phyloP scores from a whole-genome alignment of 257 asterid genomes.

The Capsicum baccatum region DNA sequence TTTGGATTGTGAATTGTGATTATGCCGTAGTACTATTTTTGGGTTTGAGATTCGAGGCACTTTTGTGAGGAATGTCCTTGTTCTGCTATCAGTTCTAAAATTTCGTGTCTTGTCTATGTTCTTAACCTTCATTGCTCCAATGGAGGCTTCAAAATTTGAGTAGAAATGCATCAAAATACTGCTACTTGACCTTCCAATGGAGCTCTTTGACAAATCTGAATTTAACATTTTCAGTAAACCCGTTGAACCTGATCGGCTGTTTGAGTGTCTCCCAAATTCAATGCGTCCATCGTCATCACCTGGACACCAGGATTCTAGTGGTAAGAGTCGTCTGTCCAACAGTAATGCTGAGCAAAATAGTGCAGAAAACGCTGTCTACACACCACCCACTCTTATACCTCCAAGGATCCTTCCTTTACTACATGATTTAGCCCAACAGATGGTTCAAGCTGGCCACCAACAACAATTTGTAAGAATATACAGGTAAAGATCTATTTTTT shows the following conservation, averaged over 20 bases:
- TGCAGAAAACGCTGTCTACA: conserved; percentile 68
- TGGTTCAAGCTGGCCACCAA: conserved; percentile 91
- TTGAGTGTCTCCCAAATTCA: conserved; percentile 97
- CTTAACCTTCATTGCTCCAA: not conserved
- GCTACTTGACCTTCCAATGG: conserved; percentile 1
- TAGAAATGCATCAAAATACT: not conserved
- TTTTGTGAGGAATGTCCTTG: not conserved
- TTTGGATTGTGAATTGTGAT: conserved; percentile 1
- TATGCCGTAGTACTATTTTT: not conserved
- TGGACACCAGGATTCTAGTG: conserved; percentile 58
- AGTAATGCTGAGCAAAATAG: conserved; percentile 65
- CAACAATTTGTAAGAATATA: conserved; percentile 81
- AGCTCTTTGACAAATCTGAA: conserved; percentile 23
- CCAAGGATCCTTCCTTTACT: conserved; percentile 89
- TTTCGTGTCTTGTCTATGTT: not conserved
- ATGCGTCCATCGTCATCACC: conserved; percentile 94
- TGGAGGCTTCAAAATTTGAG: not conserved
- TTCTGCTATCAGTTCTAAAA: not conserved
- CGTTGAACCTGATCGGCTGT: conserved; percentile 95
- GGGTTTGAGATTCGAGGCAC: not conserved
- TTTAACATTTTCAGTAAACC: conserved; percentile 70
- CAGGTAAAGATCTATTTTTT: conserved; percentile 51
- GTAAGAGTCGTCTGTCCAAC: conserved; percentile 68
- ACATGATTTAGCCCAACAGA: conserved; percentile 94
- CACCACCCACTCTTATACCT: conserved; percentile 89